Evolutionary conservation across 2,329 filamentous ascomycete species (phyloP), one percentile per base, ranked within the genome.

Genomic region (Penicillium sp.): DNA sequence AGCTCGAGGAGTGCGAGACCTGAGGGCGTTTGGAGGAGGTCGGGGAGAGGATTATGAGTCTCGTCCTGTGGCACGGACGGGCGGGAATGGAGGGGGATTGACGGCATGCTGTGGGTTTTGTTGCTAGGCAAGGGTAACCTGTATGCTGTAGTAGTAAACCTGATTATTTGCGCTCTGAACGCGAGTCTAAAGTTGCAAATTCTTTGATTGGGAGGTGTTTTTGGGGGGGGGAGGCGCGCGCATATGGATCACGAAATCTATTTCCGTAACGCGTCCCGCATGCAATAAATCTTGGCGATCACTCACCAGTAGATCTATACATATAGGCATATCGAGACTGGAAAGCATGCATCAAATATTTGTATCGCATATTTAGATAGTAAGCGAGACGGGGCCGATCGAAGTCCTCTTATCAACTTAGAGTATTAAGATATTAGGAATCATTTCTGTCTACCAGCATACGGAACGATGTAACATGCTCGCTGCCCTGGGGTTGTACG

Each of bases 1-100:
- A 99, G 86, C 79, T 98, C 95, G 61, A 99, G 83, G 50, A 99
- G 84, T 19, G 94, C 94, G 46, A 97, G 86, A 55, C 95, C 95
- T 0, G 91, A 89, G 0, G 95, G 95, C 0, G 94, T 97, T 70
- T 93, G 91, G 17, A 98, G 86, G 65, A 97, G 84, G n/a, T 85
- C 77, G 1, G 95, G 95, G 5, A 98, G 86, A 4, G 91, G 88
- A 69, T 86, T 87, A 63, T 65, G 61, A 17, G 64, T 15, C 23
- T 52, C 62, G 44, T 49, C 31, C 31, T 56, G 49, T 15, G 60
- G 47, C 9, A 53, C 47, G 2, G 68, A 65, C 48, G 70, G 55
- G 29, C 63, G 69, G 31, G 73, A 70, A 52, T 79, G 73, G 23
- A 83, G 72, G 23, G 72, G 69, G 51, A 82, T 72, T 38, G 80